Evolutionary conservation across 2,329 filamentous ascomycete genomes (phyloP).

Genomic region (Aciculosporium take): DNA sequence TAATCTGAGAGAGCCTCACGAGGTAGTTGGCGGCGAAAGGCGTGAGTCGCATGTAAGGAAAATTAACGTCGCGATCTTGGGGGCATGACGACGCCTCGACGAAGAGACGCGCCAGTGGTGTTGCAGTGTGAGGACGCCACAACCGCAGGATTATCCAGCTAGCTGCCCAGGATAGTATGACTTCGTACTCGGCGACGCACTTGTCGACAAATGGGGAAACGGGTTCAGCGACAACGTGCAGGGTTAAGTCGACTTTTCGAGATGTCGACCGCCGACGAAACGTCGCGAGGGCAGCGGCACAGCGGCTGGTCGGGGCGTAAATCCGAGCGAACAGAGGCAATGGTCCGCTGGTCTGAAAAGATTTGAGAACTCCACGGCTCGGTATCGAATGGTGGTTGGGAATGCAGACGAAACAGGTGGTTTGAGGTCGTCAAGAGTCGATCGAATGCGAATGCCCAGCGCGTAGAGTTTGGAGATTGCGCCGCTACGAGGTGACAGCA

Average conservation of each 20-base stretch:
- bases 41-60: slow-evolving; percentile 22
- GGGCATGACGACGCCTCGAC: slow-evolving; percentile 43
- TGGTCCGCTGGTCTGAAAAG: slow-evolving; percentile 7
- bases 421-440: slow-evolving; percentile 17
- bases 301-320: slow-evolving; percentile 3
- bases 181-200: slow-evolving; percentile 1
- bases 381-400: slow-evolving; percentile 12
- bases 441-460: slow-evolving; percentile 14
- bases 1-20: slow-evolving; percentile 40
- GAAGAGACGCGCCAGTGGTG: slow-evolving; percentile 24
- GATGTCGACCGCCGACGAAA: not conserved
- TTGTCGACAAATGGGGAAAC: not conserved
- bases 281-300: slow-evolving; percentile 3
- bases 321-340: slow-evolving; percentile 2
- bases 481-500: slow-evolving; percentile 5
- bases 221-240: not conserved
- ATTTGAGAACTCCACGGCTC: slow-evolving; percentile 8
- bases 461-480: slow-evolving; percentile 10
- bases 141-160: not conserved
- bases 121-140: slow-evolving; percentile 2
- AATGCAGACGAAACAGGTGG: slow-evolving; percentile 13
- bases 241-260: not conserved
- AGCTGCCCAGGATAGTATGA: not conserved
- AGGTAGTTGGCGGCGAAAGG: slow-evolving; percentile 20
- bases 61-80: slow-evolving; percentile 38